phyloP scores from a whole-genome alignment of 768 basidiomycete species.

The Leccinum boreale region DNA sequence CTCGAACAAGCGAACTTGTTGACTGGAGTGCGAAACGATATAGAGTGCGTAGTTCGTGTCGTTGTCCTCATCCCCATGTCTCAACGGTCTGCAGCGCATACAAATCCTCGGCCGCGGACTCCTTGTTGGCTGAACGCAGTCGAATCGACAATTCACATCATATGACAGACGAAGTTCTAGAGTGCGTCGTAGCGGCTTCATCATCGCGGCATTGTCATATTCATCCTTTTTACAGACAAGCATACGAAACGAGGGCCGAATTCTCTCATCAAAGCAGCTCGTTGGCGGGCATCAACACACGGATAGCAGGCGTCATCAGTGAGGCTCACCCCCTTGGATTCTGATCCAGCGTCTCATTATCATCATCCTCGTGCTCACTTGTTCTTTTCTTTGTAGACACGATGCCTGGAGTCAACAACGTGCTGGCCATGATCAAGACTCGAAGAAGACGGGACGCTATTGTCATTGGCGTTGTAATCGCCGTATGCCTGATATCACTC shows the following conservation, averaged over 20 bases:
- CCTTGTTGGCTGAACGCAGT: conserved; percentile 81
- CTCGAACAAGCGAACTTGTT: conserved; percentile 86
- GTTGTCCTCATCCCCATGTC: neutral
- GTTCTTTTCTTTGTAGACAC: conserved; percentile 46
- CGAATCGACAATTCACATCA: conserved; percentile 90
- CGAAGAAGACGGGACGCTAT: conserved; percentile 86
- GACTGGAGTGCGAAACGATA: conserved; percentile 90
- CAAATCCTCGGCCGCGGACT: conserved; percentile 85
- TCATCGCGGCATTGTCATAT: neutral
- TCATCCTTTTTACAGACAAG: conserved; percentile 60
- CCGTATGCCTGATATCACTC: conserved; percentile 68
- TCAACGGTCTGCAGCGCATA: conserved; percentile 61
- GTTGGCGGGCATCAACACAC: conserved; percentile 73
- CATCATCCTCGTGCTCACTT: neutral
- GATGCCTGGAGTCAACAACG: conserved; percentile 92
- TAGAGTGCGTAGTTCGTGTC: conserved; percentile 59
- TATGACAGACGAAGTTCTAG: conserved; percentile 90
- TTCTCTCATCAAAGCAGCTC: conserved; percentile 79
- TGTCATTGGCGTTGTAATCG: conserved; percentile 86
- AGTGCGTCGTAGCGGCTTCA: conserved; percentile 47
- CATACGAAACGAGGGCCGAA: conserved; percentile 93
- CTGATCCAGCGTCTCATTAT: too few relatives aligned
- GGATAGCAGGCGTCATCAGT: conserved; percentile 86
- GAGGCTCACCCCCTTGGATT: conserved; percentile 20
- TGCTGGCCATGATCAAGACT: conserved; percentile 90